Evolutionary conservation across 345 rosid genomes (phyloP).

Genomic region (Capsella bursapastoris): DNA sequence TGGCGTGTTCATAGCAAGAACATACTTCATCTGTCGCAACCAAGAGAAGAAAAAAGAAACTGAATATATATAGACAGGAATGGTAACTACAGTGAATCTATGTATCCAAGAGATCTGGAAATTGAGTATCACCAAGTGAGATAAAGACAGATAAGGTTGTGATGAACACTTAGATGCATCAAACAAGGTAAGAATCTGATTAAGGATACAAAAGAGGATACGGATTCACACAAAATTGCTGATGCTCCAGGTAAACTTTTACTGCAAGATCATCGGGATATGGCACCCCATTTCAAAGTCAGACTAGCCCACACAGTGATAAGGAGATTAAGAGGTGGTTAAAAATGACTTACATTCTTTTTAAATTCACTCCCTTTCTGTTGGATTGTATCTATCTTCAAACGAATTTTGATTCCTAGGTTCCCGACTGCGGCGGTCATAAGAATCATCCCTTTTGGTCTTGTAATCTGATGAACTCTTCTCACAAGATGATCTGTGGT

Average conservation of each 20-base stretch:
- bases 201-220: slow-evolving; percentile 97
- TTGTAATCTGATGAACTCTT: slow-evolving; percentile 43
- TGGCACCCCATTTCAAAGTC: slow-evolving; percentile 27
- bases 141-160: slow-evolving; percentile 11
- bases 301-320: slow-evolving; percentile 9
- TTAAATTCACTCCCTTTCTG: slow-evolving; percentile 50
- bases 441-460: slow-evolving; percentile 31
- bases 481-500: slow-evolving; percentile 43
- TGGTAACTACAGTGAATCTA: slow-evolving; percentile 4
- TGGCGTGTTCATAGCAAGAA: slow-evolving; percentile 16
- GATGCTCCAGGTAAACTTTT: slow-evolving; percentile 60
- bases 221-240: slow-evolving; percentile 58
- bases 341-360: slow-evolving; percentile 41
- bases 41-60: slow-evolving; percentile 1
- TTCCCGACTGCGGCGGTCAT: slow-evolving; percentile 41
- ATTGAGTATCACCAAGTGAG: slow-evolving; percentile 16
- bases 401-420: slow-evolving; percentile 47
- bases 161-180: background rate
- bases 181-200: slow-evolving; percentile 19
- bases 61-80: background rate
- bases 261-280: slow-evolving; percentile 65
- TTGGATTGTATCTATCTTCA: slow-evolving; percentile 87
- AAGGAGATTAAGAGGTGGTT: slow-evolving; percentile 25
- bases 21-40: slow-evolving; percentile 25
- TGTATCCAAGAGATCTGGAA: slow-evolving; percentile 7